Evolutionary conservation across 2,329 filamentous ascomycete genomes (phyloP), one percentile per base, ranked within the genome.

Genomic region (Amphichorda felina): DNA sequence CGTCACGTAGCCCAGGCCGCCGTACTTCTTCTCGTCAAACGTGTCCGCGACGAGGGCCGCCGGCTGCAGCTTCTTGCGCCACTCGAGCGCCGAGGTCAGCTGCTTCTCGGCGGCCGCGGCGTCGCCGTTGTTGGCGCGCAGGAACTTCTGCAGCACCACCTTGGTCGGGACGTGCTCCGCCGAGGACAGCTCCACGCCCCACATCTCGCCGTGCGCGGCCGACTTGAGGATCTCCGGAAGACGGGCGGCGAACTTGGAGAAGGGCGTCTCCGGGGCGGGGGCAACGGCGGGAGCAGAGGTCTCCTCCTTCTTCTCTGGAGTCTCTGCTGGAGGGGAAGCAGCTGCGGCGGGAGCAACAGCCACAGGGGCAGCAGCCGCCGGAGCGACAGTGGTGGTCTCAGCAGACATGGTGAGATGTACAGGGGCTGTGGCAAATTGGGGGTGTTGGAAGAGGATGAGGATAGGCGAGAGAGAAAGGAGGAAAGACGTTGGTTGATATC

Each of bases 121-220:
- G 50, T 93, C 78, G 41, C 80, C 79, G 41, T 79, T 76, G 55
- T 95, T 95, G 54, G 88, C 89, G 46, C 88, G 84, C 38, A 96
- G 73, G 62, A 88, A 95, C 65, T 95, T 96, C 55, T 94, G 86
- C 33, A 95, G 68, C 35, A 95, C 74, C 47, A 94, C 79, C 53
- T 82, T 79, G 33, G 82, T 87, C 37, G 83, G 83, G 35, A 88
- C 68, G 48, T 86, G 69, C 13, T 24, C 22, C 15, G 61, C 59
- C 38, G 64, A 57, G 11, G 58, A 57, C 30, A 95, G 73, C 22
- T 71, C 64, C 36, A 95, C 76, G 33, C 88, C 88, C 76, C 88
- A 96, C 70, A 95, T 83, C 66, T 95, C 87, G 35, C 62, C 61
- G 58, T 94, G 70, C 13, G 61, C 67, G 35, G 72, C 62, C 40